Base-by-base conservation (phyloP, 2,329 filamentous ascomycete genomes). In the Epichloe glyceriae region DNA sequence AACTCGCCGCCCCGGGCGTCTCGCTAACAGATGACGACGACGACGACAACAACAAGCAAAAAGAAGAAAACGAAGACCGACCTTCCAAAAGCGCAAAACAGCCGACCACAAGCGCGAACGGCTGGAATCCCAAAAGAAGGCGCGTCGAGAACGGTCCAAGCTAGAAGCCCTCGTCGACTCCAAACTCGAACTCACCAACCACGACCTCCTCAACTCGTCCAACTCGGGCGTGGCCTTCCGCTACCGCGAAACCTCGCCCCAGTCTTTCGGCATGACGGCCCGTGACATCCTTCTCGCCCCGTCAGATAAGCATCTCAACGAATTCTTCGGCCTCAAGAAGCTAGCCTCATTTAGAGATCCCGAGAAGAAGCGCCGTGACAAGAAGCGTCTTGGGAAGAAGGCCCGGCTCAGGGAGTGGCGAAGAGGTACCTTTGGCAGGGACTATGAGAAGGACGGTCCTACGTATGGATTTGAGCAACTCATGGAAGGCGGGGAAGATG, bases 261-360 rank as follows among this genome's bases (percentile, higher is more conserved):
- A 85, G 50, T 81, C 85, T 12, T 98, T 95, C 64, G 93, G 93
- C 52, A 81, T 98, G 62, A 95, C 88, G 0, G 75, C 90, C 1
- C 80, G 83, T 54, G 93, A 98, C 67, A 97, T 98, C 59, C 78
- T 98, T 35, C 76, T 84, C 64, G 88, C 95, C 57, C 88, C 90
- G 0, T 85, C 85, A 43, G 93, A 98, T 70, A 73, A 80, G 45
- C 82, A 84, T 50, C 79, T 98, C 56, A 98, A 98, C 67, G 77
- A 90, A 57, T 98, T 85, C 62, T 91, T 85, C 5, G 91, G 93
- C 6, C 73, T 98, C 61, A 98, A 98, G 77, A 97, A 96, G 71
- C 79, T 96, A 53, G 90, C 91, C 4, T 76, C 86, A 5, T 98
- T 93, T 73, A 79, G 93, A 51, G 90, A 96, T 64, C 73, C 76